Percentiles rank a stretch among this genome's conserved stretches.
Conservation (phyloP, 768 basidiomycete species). For the Lactarius deliciosus region DNA sequence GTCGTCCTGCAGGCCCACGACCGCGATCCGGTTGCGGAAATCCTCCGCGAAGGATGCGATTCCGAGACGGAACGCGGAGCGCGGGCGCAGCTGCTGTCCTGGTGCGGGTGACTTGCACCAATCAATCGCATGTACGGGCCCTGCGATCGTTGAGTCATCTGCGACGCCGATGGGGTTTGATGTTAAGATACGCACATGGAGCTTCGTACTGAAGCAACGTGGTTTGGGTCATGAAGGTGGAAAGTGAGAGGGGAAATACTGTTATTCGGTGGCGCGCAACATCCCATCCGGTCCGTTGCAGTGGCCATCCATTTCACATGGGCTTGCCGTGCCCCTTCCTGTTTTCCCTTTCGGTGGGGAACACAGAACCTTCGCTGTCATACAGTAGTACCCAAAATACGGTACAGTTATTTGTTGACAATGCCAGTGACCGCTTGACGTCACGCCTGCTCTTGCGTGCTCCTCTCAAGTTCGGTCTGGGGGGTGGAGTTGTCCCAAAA, state of each 20-base stretch:
- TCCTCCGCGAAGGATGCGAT: constrained; percentile 86
- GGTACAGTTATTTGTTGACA: no score
- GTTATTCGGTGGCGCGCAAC: neutral
- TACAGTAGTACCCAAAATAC: no score
- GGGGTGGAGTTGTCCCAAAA: neutral
- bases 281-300: neutral
- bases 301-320: neutral
- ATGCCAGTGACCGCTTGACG: no score
- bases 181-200: constrained; percentile 57
- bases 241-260: constrained; percentile 11
- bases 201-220: constrained; percentile 81
- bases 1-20: constrained; percentile 80
- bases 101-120: constrained; percentile 84
- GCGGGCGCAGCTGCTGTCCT: constrained; percentile 68
- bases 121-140: constrained; percentile 83
- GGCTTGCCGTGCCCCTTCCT: no score
- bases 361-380: no score
- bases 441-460: no score
- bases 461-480: no score
- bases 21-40: constrained; percentile 76
- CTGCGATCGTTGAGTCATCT: constrained; percentile 35
- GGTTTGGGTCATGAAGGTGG: constrained; percentile 58
- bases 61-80: constrained; percentile 79
- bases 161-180: neutral
- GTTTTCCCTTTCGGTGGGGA: no score